Percentiles rank a stretch among this genome's conserved stretches.
Conservation (phyloP, 139 green algal genomes). For the Chlorella ohadii region DNA sequence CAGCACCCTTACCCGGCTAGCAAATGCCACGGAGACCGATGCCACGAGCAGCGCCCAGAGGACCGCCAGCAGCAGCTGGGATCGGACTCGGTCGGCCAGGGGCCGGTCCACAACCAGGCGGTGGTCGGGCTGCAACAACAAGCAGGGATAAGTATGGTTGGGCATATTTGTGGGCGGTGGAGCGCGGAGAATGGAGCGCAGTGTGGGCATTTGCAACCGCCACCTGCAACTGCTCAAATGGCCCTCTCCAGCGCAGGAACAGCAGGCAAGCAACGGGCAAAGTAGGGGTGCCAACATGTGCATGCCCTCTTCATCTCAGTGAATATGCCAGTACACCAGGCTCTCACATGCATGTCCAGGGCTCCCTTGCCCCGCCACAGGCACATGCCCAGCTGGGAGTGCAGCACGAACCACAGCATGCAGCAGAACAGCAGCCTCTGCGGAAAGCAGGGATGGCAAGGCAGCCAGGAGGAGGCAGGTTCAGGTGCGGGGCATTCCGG, state of each 20-base stretch:
- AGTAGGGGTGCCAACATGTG: no score
- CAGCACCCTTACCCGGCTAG: not conserved
- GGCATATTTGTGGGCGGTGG: no score
- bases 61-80: not conserved
- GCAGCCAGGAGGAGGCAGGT: not conserved
- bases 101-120: slow-evolving; percentile 10
- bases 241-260: no score
- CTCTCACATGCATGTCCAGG: not conserved
- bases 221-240: no score
- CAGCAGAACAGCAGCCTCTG: not conserved
- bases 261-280: no score
- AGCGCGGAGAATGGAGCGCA: no score
- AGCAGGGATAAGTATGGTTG: not conserved
- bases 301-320: no score
- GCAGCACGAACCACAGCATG: not conserved
- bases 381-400: not conserved
- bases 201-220: no score
- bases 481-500: no score
- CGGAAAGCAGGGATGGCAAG: not conserved
- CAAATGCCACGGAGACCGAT: not conserved
- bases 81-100: not conserved
- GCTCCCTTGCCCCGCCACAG: not conserved
- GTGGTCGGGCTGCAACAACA: slow-evolving; percentile 15
- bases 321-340: no score
- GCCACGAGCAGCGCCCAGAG: not conserved